Evolutionary conservation across 805 yeast species (phyloP).

Genomic region (Candida berthetii): DNA sequence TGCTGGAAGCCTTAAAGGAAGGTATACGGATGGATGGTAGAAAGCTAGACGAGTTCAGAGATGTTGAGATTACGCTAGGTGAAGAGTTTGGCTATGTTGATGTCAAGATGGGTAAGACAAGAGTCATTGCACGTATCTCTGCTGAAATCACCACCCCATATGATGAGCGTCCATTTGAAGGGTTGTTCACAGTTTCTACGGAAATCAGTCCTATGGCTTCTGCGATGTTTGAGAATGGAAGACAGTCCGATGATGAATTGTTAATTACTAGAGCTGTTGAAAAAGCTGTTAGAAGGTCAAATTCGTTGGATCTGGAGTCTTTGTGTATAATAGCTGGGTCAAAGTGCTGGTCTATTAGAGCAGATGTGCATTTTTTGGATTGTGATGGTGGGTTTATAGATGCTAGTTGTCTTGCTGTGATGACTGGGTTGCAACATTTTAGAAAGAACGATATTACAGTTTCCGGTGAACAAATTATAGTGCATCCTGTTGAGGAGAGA

Average conservation of each 20-base stretch:
- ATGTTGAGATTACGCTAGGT: constrained; percentile 58
- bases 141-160: constrained; percentile 74
- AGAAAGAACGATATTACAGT: constrained; percentile 79
- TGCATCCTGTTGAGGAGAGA: constrained; percentile 71
- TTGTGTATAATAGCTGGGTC: constrained; percentile 87
- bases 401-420: constrained; percentile 84
- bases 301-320: constrained; percentile 86
- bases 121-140: constrained; percentile 64
- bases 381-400: constrained; percentile 94
- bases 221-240: constrained; percentile 68
- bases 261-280: constrained; percentile 79
- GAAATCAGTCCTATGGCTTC: constrained; percentile 91
- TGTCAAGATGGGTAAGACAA: constrained; percentile 70
- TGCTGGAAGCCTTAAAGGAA: constrained; percentile 55
- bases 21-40: constrained; percentile 70
- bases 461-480: constrained; percentile 53
- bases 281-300: constrained; percentile 85
- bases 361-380: constrained; percentile 82
- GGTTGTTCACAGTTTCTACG: constrained; percentile 74
- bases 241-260: constrained; percentile 74
- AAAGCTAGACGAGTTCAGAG: constrained; percentile 53
- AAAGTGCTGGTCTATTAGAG: constrained; percentile 87
- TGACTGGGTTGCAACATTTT: constrained; percentile 79
- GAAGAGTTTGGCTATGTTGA: constrained; percentile 78
- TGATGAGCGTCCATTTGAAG: constrained; percentile 93